Evolutionary conservation across 106 monocot genomes (phyloP).

Genomic region (Posidonia australis): DNA sequence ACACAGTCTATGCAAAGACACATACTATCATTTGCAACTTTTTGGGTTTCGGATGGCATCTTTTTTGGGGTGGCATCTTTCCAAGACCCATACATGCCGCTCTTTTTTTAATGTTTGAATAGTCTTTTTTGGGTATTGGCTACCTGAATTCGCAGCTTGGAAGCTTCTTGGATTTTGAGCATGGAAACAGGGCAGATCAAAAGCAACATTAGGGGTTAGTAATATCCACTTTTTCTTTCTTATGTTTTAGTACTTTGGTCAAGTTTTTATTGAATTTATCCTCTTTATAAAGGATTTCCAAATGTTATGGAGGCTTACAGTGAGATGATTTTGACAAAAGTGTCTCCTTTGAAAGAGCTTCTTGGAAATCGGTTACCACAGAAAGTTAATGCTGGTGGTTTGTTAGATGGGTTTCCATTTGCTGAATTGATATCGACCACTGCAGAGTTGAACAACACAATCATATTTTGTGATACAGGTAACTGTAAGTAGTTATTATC

Average conservation of each 20-base stretch:
- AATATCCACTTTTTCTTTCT: background rate
- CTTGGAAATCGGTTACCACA: slow-evolving; percentile 5
- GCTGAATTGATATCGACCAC: slow-evolving; percentile 54
- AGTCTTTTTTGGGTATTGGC: background rate
- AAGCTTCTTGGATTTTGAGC: slow-evolving; percentile 54
- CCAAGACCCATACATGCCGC: too few relatives aligned
- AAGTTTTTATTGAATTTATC: background rate
- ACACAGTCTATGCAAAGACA: too few relatives aligned
- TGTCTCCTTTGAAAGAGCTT: slow-evolving; percentile 28
- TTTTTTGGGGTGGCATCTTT: too few relatives aligned
- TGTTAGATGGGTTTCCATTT: slow-evolving; percentile 26
- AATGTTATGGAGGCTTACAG: slow-evolving; percentile 39
- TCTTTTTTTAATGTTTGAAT: too few relatives aligned
- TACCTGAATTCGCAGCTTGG: slow-evolving; percentile 40
- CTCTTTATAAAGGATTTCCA: slow-evolving; percentile 29
- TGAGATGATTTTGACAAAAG: slow-evolving; percentile 35
- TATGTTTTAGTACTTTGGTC: slow-evolving; percentile 6
- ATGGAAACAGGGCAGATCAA: slow-evolving; percentile 44
- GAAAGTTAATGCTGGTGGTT: slow-evolving; percentile 3
- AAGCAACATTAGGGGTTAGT: slow-evolving; percentile 50
- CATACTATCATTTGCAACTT: too few relatives aligned
- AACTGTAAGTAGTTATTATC: background rate
- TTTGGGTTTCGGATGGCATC: too few relatives aligned
- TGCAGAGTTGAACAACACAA: slow-evolving; percentile 28
- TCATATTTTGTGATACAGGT: slow-evolving; percentile 67